phyloP scores from a whole-genome alignment of 1,284 basidiomycete genomes.

The Ganoderma leucocontextum region DNA sequence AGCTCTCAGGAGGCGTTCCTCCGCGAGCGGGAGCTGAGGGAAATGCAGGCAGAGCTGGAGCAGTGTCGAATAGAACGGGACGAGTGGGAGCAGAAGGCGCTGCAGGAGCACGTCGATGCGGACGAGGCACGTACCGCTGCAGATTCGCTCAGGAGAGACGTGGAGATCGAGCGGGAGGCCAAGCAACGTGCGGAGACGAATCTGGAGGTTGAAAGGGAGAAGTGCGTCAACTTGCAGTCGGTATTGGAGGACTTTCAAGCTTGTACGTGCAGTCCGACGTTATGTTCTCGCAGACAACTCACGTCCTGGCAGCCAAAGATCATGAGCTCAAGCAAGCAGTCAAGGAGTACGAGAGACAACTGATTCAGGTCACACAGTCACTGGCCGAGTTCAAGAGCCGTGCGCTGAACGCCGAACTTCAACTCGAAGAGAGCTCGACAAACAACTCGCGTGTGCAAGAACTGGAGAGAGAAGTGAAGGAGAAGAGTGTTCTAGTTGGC shows the following conservation, averaged over 20 bases:
- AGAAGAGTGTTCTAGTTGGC: slow-evolving; percentile 91
- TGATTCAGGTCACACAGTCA: slow-evolving; percentile 74
- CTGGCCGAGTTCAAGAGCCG: slow-evolving; percentile 89
- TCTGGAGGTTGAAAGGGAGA: slow-evolving; percentile 77
- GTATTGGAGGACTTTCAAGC: slow-evolving; percentile 96
- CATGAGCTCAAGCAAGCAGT: slow-evolving; percentile 83
- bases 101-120: slow-evolving; percentile 75
- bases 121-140: slow-evolving; percentile 72
- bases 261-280: slow-evolving; percentile 57
- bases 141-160: slow-evolving; percentile 68
- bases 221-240: slow-evolving; percentile 85
- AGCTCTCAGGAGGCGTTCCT: slow-evolving; percentile 74
- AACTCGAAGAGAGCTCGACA: slow-evolving; percentile 78
- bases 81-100: slow-evolving; percentile 85
- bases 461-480: slow-evolving; percentile 91
- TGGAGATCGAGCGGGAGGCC: slow-evolving; percentile 70
- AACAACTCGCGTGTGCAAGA: slow-evolving; percentile 72
- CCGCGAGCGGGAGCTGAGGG: slow-evolving; percentile 84
- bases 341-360: slow-evolving; percentile 81
- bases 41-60: slow-evolving; percentile 85
- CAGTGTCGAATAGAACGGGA: slow-evolving; percentile 85
- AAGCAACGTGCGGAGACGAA: slow-evolving; percentile 62
- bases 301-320: slow-evolving; percentile 64
- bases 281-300: slow-evolving; percentile 20
- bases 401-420: slow-evolving; percentile 85